A percentile compares a stretch with the other conserved stretches of the same genome.
phyloP scores from a whole-genome alignment of 495 filamentous ascomycete genomes.

The Penicillium odoratum region DNA sequence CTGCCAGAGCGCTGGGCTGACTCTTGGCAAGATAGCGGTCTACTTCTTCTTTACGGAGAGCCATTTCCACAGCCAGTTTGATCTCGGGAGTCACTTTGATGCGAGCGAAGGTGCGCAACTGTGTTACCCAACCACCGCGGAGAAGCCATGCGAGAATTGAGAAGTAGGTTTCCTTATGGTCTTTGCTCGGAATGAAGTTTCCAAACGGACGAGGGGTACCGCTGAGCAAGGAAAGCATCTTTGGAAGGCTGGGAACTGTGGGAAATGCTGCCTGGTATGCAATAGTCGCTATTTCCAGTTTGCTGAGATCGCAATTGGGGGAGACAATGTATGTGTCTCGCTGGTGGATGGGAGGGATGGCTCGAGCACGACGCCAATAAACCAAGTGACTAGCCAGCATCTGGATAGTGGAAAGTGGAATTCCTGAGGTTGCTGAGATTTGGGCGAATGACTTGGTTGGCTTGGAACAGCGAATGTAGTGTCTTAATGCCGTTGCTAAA shows the following conservation, averaged over 20 bases:
- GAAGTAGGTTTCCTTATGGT: conserved; percentile 84
- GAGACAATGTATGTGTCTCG: conserved; percentile 92
- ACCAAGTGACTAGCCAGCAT: conserved; percentile 87
- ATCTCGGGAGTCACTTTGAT: conserved; percentile 58
- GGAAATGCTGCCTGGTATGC: conserved; percentile 77
- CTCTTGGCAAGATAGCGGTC: conserved; percentile 43
- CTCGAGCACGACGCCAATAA: conserved; percentile 89
- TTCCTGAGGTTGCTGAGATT: conserved; percentile 68
- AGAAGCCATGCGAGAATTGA: conserved; percentile 90
- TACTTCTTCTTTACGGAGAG: conserved; percentile 45
- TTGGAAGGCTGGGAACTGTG: conserved; percentile 73
- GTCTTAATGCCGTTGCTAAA: conserved; percentile 68
- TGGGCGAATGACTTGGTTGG: conserved; percentile 85
- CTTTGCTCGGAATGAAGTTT: conserved; percentile 79
- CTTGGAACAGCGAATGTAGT: conserved; percentile 80
- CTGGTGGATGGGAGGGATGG: conserved; percentile 87
- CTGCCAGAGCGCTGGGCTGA: conserved; percentile 15
- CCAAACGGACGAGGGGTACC: conserved; percentile 76
- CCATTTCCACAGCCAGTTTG: conserved; percentile 48
- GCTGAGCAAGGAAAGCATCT: conserved; percentile 79
- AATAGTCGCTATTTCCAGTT: conserved; percentile 67
- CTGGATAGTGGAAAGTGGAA: conserved; percentile 76
- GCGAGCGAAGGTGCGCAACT: conserved; percentile 85
- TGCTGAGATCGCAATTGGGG: conserved; percentile 81
- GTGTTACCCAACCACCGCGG: conserved; percentile 87